These are phyloP conservation scores for Euclidium syriacum DNA, from an alignment of 345 rosid genomes.

Conservation along the genomic window DNA sequence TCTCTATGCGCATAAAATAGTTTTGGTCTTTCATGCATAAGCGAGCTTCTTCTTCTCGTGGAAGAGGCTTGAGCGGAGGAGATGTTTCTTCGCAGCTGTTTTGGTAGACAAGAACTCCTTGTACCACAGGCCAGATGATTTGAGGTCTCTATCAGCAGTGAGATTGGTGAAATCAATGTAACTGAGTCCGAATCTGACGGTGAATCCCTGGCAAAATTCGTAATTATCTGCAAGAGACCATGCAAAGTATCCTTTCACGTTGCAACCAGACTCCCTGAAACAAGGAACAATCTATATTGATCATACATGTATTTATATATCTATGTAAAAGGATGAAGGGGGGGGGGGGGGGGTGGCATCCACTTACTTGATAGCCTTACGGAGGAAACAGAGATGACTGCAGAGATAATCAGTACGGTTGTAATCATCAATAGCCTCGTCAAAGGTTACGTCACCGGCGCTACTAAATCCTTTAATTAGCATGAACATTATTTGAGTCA, in stretches of 20 bases:
- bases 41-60: neutral
- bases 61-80: neutral
- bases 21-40: neutral
- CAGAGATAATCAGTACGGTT: slow-evolving; percentile 19
- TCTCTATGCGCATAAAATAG: neutral
- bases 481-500: neutral
- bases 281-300: neutral
- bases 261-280: neutral
- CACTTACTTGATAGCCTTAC: slow-evolving; percentile 17
- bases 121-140: slow-evolving; percentile 15
- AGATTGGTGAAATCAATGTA: neutral
- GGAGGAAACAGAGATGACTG: slow-evolving; percentile 22
- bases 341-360: too few species aligned
- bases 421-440: neutral
- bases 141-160: slow-evolving; percentile 12
- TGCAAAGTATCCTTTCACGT: slow-evolving; percentile 15
- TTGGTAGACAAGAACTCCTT: neutral
- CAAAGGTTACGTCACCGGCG: neutral
- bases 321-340: too few species aligned
- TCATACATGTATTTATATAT: too few species aligned
- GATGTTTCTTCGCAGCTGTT: neutral
- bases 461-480: neutral
- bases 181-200: slow-evolving; percentile 18
- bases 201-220: slow-evolving; percentile 5
- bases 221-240: slow-evolving; percentile 24